Base-by-base conservation (phyloP, 2,329 filamentous ascomycete species). In the Aspergillus uvarum region DNA sequence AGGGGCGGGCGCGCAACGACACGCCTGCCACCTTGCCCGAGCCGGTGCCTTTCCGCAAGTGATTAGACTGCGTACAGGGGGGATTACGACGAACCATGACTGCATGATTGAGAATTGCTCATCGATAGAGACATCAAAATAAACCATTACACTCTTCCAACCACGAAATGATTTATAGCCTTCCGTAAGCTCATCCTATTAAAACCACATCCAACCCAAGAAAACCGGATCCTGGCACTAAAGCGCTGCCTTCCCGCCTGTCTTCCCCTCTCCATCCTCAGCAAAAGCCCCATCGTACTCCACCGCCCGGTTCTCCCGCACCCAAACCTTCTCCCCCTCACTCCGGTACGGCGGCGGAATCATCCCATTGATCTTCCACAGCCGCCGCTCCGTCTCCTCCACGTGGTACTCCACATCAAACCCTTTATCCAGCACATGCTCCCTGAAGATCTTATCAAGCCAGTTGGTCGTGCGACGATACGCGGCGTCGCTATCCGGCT, bases 301-400 rank as follows among this genome's bases (percentile, higher is more conserved):
- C 10, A 57, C 44, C 11, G 59, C 42, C 5, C 32, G 31, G 16
- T 38, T 38, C 42, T 57, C 24, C 11, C 44, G 49, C 11, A 19
- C 31, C 59, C 59, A 60, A 7, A 48, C 5, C 38, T 24, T 56
- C 54, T 60, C 59, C 51, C 48, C 59, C 6, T 53, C 54, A 48
- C 54, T 57, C 12, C 47, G 21, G 3, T 48, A 57, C 12, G 57
- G 54, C 5, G 68, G 68, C 21, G 68, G 67, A 24, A 65, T 56
- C 47, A 70, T 35, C 3, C 65, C 55, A 54, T 68, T 68, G 0
- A 70, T 62, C 52, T 68, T 68, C 68, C 67, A 70, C 21, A 70
- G 56, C 11, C 65, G 29, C 29, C 67, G 57, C 47, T 65, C 61
- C 4, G 64, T 64, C 32, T 70, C 63, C 21, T 56, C 59, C 21